Base-by-base conservation (phyloP, 2,329 filamentous ascomycete genomes). In the Paraphoma chrysanthemicola region DNA sequence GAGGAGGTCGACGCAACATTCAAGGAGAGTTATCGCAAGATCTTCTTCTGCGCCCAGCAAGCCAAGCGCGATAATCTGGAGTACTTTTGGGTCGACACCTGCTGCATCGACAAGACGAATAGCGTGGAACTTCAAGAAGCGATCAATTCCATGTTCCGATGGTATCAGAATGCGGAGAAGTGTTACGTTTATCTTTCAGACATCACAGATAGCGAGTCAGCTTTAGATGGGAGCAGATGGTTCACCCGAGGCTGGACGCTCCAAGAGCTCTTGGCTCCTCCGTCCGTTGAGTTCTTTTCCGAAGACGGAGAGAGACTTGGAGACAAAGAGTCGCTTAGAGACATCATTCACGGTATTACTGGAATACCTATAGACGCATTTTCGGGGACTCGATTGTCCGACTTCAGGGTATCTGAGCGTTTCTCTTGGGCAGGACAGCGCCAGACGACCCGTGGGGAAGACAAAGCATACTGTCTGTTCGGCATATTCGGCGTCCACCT, bases 371-470 rank as follows among this genome's bases (percentile, higher is more conserved):
- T 42, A 3, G 2, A 28, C 11, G 65, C 59, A 36, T 42, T 68
- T 14, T 41, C 36, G 10, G 48, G 51, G 1, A 54, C 33, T 0
- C 11, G 42, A 1, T 4, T 66, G 16, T 44, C 38, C 1, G 17
- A 58, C 0, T 68, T 65, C 12, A 54, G 49, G 2, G 17, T 70
- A 0, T 31, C 36, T 5, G 59, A 68, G 33, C 60, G 62, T 14
- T 36, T 70, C 2, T 55, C 56, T 4, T 71, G 69, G 70, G 60
- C 63, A 30, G 18, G n/a, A 11, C 42, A 47, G n/a, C 70, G 73
- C 1, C 30, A 61, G 10, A 71, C 72, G 0, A 70, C 54, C 29
- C 42, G 39, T 0, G 56, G 60, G 51, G 66, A 70, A 48, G 63
- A 68, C 4, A 23, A 42, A 3, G 61, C 54, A 0, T 68, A 68